Conservation (phyloP, 2,329 filamentous ascomycete genomes). For the Emmonsia crescens region DNA sequence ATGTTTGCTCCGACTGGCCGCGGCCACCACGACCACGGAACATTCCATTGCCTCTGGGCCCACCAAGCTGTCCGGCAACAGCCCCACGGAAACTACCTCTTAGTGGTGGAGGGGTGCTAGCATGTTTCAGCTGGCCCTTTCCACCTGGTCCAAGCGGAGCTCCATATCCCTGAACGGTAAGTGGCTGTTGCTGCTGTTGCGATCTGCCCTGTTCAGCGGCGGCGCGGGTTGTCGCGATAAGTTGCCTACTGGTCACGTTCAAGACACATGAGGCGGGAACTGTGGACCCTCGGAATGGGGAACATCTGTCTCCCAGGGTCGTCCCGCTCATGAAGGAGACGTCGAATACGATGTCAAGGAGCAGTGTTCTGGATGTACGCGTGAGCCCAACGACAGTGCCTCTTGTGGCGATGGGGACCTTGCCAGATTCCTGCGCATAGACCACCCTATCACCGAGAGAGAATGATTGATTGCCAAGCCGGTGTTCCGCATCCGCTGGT, state of each 20-base stretch:
- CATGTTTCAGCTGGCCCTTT: conserved; percentile 49
- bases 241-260: conserved; percentile 73
- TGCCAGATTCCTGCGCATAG: conserved; percentile 84
- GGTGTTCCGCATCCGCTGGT: conserved; percentile 90
- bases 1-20: conserved; percentile 20
- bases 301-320: conserved; percentile 78
- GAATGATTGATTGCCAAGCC: conserved; percentile 76
- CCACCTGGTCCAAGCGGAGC: conserved; percentile 47
- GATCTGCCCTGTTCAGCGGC: conserved; percentile 22
- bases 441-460: conserved; percentile 79
- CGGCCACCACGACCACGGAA: conserved; percentile 28
- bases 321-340: conserved; percentile 95
- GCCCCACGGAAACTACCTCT: conserved; percentile 49
- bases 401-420: conserved; percentile 82
- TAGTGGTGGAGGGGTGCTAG: conserved; percentile 46
- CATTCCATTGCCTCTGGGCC: conserved; percentile 25
- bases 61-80: conserved; percentile 37
- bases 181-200: conserved; percentile 50
- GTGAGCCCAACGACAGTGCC: conserved; percentile 95
- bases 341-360: conserved; percentile 91
- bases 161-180: conserved; percentile 47
- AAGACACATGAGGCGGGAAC: conserved; percentile 80
- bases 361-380: conserved; percentile 66
- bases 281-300: conserved; percentile 86
- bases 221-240: conserved; percentile 48